Conservation (phyloP, 2,329 filamentous ascomycete species). For the Monascus ruber region DNA sequence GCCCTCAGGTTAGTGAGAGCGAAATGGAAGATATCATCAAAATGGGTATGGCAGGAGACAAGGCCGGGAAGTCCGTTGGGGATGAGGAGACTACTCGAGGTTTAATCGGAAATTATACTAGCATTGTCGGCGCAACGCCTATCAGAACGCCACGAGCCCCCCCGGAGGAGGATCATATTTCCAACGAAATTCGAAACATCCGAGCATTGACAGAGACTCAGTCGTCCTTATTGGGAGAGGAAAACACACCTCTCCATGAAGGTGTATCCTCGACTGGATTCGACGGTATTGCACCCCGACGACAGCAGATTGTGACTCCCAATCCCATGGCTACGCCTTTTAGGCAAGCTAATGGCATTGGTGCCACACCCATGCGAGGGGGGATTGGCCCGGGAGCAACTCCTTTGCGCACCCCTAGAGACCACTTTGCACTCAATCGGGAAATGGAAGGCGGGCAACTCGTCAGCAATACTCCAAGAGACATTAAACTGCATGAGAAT, state of each 20-base stretch:
- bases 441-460: conserved; percentile 55
- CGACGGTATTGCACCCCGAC: conserved; percentile 69
- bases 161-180: conserved; percentile 86
- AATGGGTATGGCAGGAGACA: conserved; percentile 90
- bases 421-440: conserved; percentile 73
- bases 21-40: conserved; percentile 98
- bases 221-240: conserved; percentile 82
- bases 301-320: conserved; percentile 74
- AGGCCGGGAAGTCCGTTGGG: conserved; percentile 62
- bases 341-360: conserved; percentile 52
- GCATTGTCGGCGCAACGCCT: conserved; percentile 67
- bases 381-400: conserved; percentile 63
- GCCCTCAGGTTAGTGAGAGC: conserved; percentile 82
- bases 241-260: conserved; percentile 82
- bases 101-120: conserved; percentile 75
- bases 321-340: conserved; percentile 92
- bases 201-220: conserved; percentile 85
- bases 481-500: conserved; percentile 60
- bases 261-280: conserved; percentile 76
- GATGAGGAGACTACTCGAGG: conserved; percentile 78
- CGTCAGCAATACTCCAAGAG: conserved; percentile 63
- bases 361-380: conserved; percentile 51
- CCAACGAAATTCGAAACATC: conserved; percentile 93
- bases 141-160: conserved; percentile 87
- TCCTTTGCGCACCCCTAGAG: conserved; percentile 76